Percentiles rank a stretch among this genome's conserved stretches.
These are phyloP conservation scores for Kodamaea sp. DNA, from an alignment of 1,139 yeast genomes.

Conservation along the genomic window DNA sequence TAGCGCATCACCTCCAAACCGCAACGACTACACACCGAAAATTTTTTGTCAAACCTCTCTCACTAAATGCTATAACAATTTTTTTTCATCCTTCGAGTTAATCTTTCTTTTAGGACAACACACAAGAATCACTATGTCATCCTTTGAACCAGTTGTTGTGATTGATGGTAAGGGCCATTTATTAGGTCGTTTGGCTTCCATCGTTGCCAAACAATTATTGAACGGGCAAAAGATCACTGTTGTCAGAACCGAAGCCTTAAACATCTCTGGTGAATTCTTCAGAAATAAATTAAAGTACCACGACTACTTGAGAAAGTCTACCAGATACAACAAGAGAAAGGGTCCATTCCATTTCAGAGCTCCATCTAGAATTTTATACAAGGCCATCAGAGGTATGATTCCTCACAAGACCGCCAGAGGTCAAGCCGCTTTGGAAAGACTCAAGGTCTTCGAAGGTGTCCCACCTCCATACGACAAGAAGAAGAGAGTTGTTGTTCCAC, in stretches of 20 bases:
- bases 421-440: slow-evolving; percentile 99
- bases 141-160: slow-evolving; percentile 95
- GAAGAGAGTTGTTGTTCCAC: slow-evolving; percentile 99
- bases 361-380: slow-evolving; percentile 99
- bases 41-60: slow-evolving; percentile 9
- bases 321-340: slow-evolving; percentile 97
- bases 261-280: slow-evolving; percentile 99
- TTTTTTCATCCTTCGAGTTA: slow-evolving; percentile 11
- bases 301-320: slow-evolving; percentile 99
- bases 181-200: slow-evolving; percentile 99
- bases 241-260: slow-evolving; percentile 97
- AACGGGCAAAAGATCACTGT: slow-evolving; percentile 98
- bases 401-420: slow-evolving; percentile 99
- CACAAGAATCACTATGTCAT: slow-evolving; percentile 56
- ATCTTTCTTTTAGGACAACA: slow-evolving; percentile 12
- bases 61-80: slow-evolving; percentile 8
- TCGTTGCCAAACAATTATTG: slow-evolving; percentile 96
- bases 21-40: slow-evolving; percentile 7
- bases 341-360: slow-evolving; percentile 99
- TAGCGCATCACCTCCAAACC: slow-evolving; percentile 3
- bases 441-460: slow-evolving; percentile 99
- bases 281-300: slow-evolving; percentile 99
- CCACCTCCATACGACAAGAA: slow-evolving; percentile 99
- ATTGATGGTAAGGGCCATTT: slow-evolving; percentile 99
- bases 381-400: slow-evolving; percentile 99